These are phyloP conservation scores for Xerocomellus amylosporus DNA, from an alignment of 768 basidiomycete species.

Conservation along the genomic window DNA sequence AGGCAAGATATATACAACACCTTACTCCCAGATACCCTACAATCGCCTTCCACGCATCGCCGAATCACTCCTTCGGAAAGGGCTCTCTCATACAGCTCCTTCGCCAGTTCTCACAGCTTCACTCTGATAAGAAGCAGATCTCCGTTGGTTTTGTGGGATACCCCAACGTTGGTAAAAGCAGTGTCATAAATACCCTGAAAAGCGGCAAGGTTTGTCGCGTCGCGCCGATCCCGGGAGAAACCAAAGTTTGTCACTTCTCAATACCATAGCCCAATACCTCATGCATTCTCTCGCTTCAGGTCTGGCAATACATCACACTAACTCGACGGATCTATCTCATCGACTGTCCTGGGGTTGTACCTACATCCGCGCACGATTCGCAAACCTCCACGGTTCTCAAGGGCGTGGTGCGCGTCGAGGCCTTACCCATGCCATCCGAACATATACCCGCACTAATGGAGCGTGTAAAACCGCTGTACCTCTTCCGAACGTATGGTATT, in stretches of 20 bases:
- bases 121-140: constrained; percentile 99
- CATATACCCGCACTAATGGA: constrained; percentile 86
- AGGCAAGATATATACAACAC: constrained; percentile 96
- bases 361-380: constrained; percentile 86
- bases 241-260: constrained; percentile 53
- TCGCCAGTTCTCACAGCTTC: constrained; percentile 93
- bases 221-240: constrained; percentile 97
- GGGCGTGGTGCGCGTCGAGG: constrained; percentile 95
- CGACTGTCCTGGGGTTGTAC: constrained; percentile 98
- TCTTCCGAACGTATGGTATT: constrained; percentile 80
- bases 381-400: constrained; percentile 92
- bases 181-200: constrained; percentile 98
- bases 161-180: constrained; percentile 97
- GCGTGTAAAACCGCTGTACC: constrained; percentile 90
- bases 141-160: constrained; percentile 98
- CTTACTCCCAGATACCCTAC: constrained; percentile 94
- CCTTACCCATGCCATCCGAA: constrained; percentile 86
- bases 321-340: constrained; percentile 97
- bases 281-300: constrained; percentile 33
- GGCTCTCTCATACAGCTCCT: constrained; percentile 96
- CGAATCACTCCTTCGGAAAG: constrained; percentile 98
- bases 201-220: constrained; percentile 96
- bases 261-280: neutral
- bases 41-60: constrained; percentile 97
- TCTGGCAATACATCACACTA: constrained; percentile 99